These are phyloP conservation scores for Trichoderma oligosporum DNA, from an alignment of 2,329 filamentous ascomycete species.

Conservation along the genomic window DNA sequence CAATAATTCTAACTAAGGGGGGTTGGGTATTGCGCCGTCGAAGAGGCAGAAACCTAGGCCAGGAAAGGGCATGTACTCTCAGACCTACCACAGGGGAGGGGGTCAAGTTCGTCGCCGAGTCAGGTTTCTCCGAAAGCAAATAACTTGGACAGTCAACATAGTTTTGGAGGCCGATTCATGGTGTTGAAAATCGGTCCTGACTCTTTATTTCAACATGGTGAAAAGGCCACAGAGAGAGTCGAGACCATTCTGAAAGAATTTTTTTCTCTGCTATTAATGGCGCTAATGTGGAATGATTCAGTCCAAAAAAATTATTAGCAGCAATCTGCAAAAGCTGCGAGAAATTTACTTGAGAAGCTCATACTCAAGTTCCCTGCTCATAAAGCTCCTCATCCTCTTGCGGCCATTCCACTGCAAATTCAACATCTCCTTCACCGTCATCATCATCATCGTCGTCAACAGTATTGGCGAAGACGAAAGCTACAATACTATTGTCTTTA, in stretches of 20 bases:
- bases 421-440: conserved; percentile 12
- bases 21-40: too few relatives aligned
- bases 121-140: too few relatives aligned
- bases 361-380: conserved; percentile 21
- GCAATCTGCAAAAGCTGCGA: background rate
- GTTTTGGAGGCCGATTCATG: too few relatives aligned
- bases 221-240: background rate
- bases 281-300: background rate
- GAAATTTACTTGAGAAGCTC: background rate
- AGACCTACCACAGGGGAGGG: too few relatives aligned
- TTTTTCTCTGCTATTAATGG: background rate
- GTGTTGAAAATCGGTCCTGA: too few relatives aligned
- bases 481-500: conserved; percentile 46
- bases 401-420: conserved; percentile 47
- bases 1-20: too few relatives aligned
- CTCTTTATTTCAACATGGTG: background rate
- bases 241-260: too few relatives aligned
- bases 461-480: conserved; percentile 46
- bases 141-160: too few relatives aligned
- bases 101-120: too few relatives aligned
- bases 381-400: conserved; percentile 40
- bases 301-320: background rate
- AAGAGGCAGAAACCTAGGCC: too few relatives aligned
- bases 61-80: too few relatives aligned
- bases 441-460: conserved; percentile 36